Percentiles rank a stretch among this genome's conserved stretches.
Evolutionary conservation across 352 stramenopile genomes (phyloP).

Genomic region (Phytophthora fragariae): DNA sequence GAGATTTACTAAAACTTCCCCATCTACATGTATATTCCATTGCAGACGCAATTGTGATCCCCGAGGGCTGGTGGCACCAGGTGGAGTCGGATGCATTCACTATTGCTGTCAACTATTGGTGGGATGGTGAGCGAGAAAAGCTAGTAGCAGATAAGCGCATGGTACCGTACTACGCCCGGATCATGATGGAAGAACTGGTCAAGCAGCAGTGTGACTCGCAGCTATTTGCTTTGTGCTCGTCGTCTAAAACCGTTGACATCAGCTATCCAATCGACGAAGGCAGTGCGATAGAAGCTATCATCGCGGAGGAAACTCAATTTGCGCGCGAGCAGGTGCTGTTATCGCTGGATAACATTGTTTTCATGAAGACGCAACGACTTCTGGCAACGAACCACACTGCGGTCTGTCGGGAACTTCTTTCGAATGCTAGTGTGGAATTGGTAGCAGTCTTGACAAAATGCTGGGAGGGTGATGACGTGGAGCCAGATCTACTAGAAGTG

Average conservation of each 20-base stretch:
- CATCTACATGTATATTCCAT: neutral
- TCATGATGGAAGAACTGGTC: constrained; percentile 71
- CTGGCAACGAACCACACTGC: constrained; percentile 28
- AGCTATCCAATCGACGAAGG: constrained; percentile 14
- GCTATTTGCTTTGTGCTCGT: constrained; percentile 31
- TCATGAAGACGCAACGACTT: constrained; percentile 24
- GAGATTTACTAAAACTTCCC: neutral
- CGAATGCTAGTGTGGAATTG: constrained; percentile 49
- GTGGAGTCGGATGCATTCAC: constrained; percentile 80
- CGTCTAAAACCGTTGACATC: neutral
- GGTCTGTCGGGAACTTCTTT: constrained; percentile 46
- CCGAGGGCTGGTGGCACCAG: constrained; percentile 90
- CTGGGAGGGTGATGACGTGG: constrained; percentile 51
- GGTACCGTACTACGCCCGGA: constrained; percentile 68
- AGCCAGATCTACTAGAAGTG: constrained; percentile 28
- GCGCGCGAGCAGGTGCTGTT: constrained; percentile 46
- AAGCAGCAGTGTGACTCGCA: constrained; percentile 46
- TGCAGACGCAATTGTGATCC: constrained; percentile 80
- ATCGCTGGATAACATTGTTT: constrained; percentile 17
- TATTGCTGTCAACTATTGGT: constrained; percentile 88
- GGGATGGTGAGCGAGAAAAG: constrained; percentile 65
- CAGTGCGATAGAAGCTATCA: constrained; percentile 20
- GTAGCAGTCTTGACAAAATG: constrained; percentile 46
- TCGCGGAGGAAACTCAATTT: constrained; percentile 26
- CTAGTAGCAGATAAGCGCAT: constrained; percentile 54